Percentiles rank a stretch among this genome's conserved stretches.
Conservation (phyloP, 768 basidiomycete species). For the Boletellus ananas region DNA sequence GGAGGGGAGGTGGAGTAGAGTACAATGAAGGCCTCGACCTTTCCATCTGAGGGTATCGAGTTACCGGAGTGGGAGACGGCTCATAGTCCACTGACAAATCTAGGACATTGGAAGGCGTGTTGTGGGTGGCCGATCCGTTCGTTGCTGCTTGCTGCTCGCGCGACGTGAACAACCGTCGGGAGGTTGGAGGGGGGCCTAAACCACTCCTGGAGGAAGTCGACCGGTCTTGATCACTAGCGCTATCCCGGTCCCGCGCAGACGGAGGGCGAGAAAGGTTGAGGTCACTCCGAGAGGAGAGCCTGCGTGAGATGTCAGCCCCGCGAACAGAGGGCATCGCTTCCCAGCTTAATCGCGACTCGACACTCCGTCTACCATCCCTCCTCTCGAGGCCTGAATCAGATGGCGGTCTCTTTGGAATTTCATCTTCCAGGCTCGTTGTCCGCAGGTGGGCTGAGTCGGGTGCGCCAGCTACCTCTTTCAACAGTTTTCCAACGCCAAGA, state of each 20-base stretch:
- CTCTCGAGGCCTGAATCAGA: constrained; percentile 34
- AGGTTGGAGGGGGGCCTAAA: constrained; percentile 28
- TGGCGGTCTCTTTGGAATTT: constrained; percentile 33
- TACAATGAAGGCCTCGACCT: constrained; percentile 45
- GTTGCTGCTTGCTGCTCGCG: constrained; percentile 37
- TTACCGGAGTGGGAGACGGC: constrained; percentile 45
- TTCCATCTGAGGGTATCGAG: constrained; percentile 35
- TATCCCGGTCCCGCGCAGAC: constrained; percentile 26
- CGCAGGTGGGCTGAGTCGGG: constrained; percentile 38
- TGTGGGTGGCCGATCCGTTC: constrained; percentile 14
- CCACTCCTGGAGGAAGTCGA: constrained; percentile 22
- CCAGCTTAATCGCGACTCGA: constrained; percentile 47
- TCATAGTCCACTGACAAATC: constrained; percentile 36
- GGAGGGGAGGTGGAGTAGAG: constrained; percentile 55
- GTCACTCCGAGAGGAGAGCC: constrained; percentile 26
- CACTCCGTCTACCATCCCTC: constrained; percentile 53
- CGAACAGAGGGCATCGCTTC: constrained; percentile 29
- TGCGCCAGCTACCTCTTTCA: constrained; percentile 49
- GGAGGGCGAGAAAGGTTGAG: constrained; percentile 21
- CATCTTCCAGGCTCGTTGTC: constrained; percentile 55
- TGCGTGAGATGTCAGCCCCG: constrained; percentile 24
- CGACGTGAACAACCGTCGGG: constrained; percentile 54
- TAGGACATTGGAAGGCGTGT: constrained; percentile 22
- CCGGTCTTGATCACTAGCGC: constrained; percentile 24
- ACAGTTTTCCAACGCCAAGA: constrained; percentile 66